phyloP scores from a whole-genome alignment of 2,329 filamentous ascomycete genomes.

The Ceratocystis colombiana region DNA sequence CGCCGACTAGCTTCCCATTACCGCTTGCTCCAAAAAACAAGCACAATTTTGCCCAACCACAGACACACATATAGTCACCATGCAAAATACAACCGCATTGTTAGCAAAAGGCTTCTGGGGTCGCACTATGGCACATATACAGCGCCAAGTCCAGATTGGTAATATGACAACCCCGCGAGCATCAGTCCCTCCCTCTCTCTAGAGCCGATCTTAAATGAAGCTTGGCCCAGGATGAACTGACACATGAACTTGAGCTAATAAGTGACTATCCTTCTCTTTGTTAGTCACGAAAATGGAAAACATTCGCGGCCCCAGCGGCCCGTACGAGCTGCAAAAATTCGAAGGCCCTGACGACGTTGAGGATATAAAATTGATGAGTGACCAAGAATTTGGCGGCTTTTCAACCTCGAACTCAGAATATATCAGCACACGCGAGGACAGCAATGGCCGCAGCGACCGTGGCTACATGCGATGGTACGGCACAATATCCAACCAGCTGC shows the following conservation, averaged over 20 bases:
- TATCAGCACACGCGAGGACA: conserved; percentile 31
- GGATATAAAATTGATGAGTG: conserved; percentile 69
- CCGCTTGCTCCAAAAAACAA: too few relatives aligned
- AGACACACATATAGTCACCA: conserved; percentile 29
- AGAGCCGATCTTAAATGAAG: neutral
- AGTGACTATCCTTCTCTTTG: neutral
- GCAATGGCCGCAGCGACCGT: neutral
- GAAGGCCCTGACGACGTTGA: conserved; percentile 38
- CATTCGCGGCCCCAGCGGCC: conserved; percentile 53
- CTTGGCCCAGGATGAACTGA: too few relatives aligned
- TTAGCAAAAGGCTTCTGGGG: conserved; percentile 46
- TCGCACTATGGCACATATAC: conserved; percentile 52
- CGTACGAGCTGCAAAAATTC: conserved; percentile 57
- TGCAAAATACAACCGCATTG: conserved; percentile 30
- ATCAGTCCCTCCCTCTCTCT: conserved; percentile 17
- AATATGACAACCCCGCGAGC: conserved; percentile 23
- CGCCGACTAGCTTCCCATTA: neutral
- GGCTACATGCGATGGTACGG: conserved; percentile 73
- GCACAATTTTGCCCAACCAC: conserved; percentile 26
- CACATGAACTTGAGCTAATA: neutral
- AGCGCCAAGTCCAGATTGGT: conserved; percentile 48
- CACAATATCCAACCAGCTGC: conserved; percentile 75
- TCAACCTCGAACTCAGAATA: conserved; percentile 65
- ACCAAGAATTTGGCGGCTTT: conserved; percentile 76
- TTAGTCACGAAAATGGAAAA: conserved; percentile 60